Evolutionary conservation across 2,329 filamentous ascomycete genomes (phyloP).

Genomic region (Ustilaginoidea virens): DNA sequence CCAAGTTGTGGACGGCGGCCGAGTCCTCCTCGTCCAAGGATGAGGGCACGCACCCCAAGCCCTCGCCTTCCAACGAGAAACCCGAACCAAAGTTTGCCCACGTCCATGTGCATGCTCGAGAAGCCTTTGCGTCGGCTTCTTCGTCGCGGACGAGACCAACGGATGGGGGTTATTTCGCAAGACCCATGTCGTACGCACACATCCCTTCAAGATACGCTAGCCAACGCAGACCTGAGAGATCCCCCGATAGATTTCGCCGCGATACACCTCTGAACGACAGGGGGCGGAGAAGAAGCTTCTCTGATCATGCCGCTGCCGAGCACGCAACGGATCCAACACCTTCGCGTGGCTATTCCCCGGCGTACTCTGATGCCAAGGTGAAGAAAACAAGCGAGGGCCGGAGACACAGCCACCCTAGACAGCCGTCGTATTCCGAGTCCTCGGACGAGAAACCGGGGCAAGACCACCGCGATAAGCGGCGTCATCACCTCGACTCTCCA

Average conservation of each 20-base stretch:
- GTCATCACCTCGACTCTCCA: conserved; percentile 13
- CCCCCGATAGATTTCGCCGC: conserved; percentile 19
- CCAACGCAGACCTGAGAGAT: conserved; percentile 16
- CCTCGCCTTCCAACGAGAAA: conserved; percentile 13
- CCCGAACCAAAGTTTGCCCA: conserved; percentile 23
- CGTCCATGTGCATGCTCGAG: conserved; percentile 19
- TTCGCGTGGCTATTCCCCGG: conserved; percentile 12
- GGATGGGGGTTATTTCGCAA: conserved; percentile 18
- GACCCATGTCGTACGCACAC: conserved; percentile 24
- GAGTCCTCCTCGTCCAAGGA: conserved; percentile 10
- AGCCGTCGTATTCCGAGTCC: conserved; percentile 23
- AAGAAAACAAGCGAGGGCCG: conserved; percentile 19
- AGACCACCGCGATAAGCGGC: conserved; percentile 8
- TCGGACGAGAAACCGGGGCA: conserved; percentile 25
- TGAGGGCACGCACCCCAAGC: conserved; percentile 5
- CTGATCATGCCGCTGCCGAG: conserved; percentile 28
- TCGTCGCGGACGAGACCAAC: conserved; percentile 13
- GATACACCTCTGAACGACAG: conserved; percentile 24
- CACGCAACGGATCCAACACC: conserved; percentile 14
- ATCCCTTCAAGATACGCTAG: conserved; percentile 21
- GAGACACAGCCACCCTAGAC: conserved; percentile 34
- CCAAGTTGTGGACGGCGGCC: conserved; percentile 50
- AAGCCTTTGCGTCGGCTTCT: conserved; percentile 12
- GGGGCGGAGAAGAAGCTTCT: conserved; percentile 33
- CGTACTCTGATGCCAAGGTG: conserved; percentile 20